Evolutionary conservation across 2,329 filamentous ascomycete species (phyloP).

Genomic region (Aschersonia sp.): DNA sequence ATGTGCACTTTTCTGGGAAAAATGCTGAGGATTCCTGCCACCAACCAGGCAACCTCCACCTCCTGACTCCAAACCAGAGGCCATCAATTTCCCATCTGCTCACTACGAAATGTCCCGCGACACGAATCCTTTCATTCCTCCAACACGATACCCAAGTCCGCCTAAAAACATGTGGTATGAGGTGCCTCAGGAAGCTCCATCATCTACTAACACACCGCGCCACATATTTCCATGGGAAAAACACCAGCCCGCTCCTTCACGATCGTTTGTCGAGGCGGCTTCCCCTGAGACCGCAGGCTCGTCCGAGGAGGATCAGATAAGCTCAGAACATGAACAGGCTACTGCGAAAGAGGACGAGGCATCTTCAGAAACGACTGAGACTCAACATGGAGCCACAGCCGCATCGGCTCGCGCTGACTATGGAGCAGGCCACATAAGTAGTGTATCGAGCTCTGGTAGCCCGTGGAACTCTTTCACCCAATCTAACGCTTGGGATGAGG

Average conservation of each 20-base stretch:
- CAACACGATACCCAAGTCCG: conserved; percentile 63
- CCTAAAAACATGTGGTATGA: conserved; percentile 83
- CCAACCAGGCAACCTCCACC: conserved; percentile 44
- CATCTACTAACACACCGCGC: conserved; percentile 37
- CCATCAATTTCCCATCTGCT: conserved; percentile 62
- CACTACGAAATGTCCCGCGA: conserved; percentile 77
- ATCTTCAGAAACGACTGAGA: neutral
- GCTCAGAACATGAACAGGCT: neutral
- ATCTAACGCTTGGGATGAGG: conserved; percentile 84
- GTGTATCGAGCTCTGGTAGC: conserved; percentile 17
- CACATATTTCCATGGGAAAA: conserved; percentile 88
- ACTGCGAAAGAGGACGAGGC: neutral
- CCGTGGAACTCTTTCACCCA: conserved; percentile 63
- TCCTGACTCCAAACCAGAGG: conserved; percentile 63
- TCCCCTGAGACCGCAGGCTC: conserved; percentile 10
- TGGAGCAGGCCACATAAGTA: neutral
- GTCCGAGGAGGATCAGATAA: conserved; percentile 8
- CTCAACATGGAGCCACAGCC: neutral
- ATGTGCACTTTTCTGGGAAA: neutral
- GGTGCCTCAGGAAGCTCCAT: conserved; percentile 52
- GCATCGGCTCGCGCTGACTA: neutral
- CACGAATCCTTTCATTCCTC: conserved; percentile 60
- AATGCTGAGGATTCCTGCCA: conserved; percentile 6
- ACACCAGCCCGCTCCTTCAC: conserved; percentile 44
- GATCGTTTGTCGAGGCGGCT: conserved; percentile 37